Evolutionary conservation across 2,329 filamentous ascomycete genomes (phyloP), one percentile per base, ranked within the genome.

Genomic region (Aaosphaeria arxii): DNA sequence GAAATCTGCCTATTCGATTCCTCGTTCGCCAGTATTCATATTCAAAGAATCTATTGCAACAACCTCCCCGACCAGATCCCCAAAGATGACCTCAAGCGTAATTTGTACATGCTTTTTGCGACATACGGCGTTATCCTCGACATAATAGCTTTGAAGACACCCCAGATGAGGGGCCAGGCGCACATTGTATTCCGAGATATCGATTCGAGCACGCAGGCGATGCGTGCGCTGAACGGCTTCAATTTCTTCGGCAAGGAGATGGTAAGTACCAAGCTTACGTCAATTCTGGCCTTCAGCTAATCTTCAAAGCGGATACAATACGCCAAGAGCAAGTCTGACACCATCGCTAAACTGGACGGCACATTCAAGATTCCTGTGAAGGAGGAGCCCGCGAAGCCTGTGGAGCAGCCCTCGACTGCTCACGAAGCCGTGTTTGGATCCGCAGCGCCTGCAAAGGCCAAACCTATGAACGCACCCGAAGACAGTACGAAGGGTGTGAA

Each of bases 111-210:
- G 71, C 81, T 97, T 9, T 97, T 97, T 71, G 90, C 91, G 7
- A 95, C 91, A 11, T 95, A 96, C 67, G 94, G 94, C 38, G 85
- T 90, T 1, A 88, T 99, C 11, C 82, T 99, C 49, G 94, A 99
- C 67, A 83, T 99, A 17, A 88, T 96, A 43, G 89, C 89, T 30
- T 78, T 96, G 59, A 95, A 91, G 75, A 95, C 89, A 1, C 79
- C 80, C 69, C 90, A 90, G 74, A 96, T 97, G 91, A 87, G 94
- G 43, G 94, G 94, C 3, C 94, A 99, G 73, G 94, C 94, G 52
- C 94, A 97, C 64, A 77, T 99, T 51, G 88, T 94, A 11, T 97
- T 91, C 69, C 83, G 89, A 49, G 92, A 99, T 68, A 78, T 92
- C 32, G 88, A 96, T 57, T 85, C 89, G n/a, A 90, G 91, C 44